Conservation (phyloP, 1,284 basidiomycete species). For the Sphaerobolus stellatus region DNA sequence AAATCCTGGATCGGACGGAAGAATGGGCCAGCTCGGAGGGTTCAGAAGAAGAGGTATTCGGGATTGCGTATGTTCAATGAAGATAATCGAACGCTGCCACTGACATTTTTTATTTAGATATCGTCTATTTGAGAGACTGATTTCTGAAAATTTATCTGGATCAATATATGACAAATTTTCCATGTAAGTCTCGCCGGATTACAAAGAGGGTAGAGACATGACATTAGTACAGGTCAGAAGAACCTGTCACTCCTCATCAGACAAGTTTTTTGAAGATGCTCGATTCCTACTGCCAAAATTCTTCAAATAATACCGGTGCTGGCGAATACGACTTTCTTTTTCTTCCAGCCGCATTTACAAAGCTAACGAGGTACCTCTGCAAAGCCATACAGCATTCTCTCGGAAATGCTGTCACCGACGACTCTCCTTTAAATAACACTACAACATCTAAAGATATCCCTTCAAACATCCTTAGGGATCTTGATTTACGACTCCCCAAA, state of each 20-base stretch:
- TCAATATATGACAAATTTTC: constrained; percentile 35
- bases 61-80: constrained; percentile 56
- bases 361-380: constrained; percentile 52
- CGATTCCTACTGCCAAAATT: constrained; percentile 68
- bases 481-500: constrained; percentile 69
- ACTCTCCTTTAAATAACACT: background rate
- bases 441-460: background rate
- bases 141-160: constrained; percentile 34
- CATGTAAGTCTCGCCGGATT: constrained; percentile 30
- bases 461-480: constrained; percentile 29
- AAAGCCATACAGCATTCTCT: constrained; percentile 50
- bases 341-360: constrained; percentile 42
- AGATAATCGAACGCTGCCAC: constrained; percentile 1
- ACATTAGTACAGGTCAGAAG: constrained; percentile 49
- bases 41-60: constrained; percentile 65
- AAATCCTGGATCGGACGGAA: constrained; percentile 53
- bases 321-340: constrained; percentile 37
- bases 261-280: constrained; percentile 82
- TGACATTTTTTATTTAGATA: constrained; percentile 33
- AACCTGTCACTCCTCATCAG: constrained; percentile 80
- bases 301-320: constrained; percentile 49
- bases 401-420: constrained; percentile 22
- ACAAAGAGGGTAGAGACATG: too few relatives aligned
- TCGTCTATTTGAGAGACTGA: constrained; percentile 38
- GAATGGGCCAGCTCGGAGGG: constrained; percentile 62